Percentiles rank a stretch among this genome's conserved stretches.
These are phyloP conservation scores for Colletotrichum sp. DNA, from an alignment of 2,329 filamentous ascomycete species.

Conservation along the genomic window DNA sequence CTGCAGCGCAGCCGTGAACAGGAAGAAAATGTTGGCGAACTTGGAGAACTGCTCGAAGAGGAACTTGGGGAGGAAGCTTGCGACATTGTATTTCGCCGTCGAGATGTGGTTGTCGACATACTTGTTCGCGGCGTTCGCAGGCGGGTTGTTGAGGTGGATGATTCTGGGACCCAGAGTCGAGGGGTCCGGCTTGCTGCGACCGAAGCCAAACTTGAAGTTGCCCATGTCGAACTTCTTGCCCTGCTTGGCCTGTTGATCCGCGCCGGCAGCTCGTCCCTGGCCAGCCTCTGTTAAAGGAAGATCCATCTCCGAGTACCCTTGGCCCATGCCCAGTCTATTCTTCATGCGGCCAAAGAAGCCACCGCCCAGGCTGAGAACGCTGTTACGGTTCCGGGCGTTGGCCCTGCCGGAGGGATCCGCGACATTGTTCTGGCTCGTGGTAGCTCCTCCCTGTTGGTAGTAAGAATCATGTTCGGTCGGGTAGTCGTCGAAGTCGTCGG, in stretches of 20 bases:
- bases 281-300: constrained; percentile 84
- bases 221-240: constrained; percentile 69
- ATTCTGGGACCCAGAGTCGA: constrained; percentile 89
- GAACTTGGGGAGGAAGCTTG: constrained; percentile 96
- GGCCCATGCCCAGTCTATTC: constrained; percentile 86
- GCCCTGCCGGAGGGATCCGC: constrained; percentile 33
- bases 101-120: constrained; percentile 97
- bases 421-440: constrained; percentile 15
- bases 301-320: constrained; percentile 97
- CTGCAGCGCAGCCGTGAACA: constrained; percentile 93
- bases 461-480: constrained; percentile 79
- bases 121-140: constrained; percentile 86
- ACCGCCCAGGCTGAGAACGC: constrained; percentile 84
- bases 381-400: constrained; percentile 80
- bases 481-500: constrained; percentile 83
- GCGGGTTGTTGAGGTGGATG: constrained; percentile 95
- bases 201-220: constrained; percentile 93
- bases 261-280: constrained; percentile 48
- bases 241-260: constrained; percentile 42
- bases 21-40: constrained; percentile 98
- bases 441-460: constrained; percentile 72
- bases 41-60: constrained; percentile 98
- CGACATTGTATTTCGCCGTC: constrained; percentile 94
- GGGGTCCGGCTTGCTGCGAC: constrained; percentile 82
- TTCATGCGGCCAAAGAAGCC: constrained; percentile 88